Conservation (phyloP, 495 filamentous ascomycete genomes). For the Daldinia bambusicola region DNA sequence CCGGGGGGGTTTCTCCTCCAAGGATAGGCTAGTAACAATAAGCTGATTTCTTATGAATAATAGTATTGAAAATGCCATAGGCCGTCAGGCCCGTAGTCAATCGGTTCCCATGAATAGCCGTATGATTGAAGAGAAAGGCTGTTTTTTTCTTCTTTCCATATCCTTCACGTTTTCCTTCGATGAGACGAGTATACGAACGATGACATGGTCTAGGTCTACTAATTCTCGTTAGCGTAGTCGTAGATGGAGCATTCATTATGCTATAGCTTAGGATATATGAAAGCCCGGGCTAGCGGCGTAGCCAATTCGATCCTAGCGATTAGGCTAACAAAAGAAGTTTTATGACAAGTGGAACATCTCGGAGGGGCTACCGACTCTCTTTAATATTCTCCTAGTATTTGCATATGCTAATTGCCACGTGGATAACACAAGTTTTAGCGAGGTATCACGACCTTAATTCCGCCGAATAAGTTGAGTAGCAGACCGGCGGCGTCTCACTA, state of each 20-base stretch:
- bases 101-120: neutral
- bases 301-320: slow-evolving; percentile 7
- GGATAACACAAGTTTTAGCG: slow-evolving; percentile 8
- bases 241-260: slow-evolving; percentile 24
- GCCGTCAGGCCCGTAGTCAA: neutral
- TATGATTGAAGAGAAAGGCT: neutral
- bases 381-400: neutral
- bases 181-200: slow-evolving; percentile 6
- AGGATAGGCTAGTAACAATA: slow-evolving; percentile 3
- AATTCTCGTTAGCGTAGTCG: slow-evolving; percentile 15
- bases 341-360: slow-evolving; percentile 8
- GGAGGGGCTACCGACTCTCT: neutral
- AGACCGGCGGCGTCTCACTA: neutral
- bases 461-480: neutral
- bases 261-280: slow-evolving; percentile 12
- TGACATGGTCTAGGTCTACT: slow-evolving; percentile 21
- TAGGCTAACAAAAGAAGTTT: slow-evolving; percentile 3
- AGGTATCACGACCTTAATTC: neutral
- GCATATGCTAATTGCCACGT: neutral
- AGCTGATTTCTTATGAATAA: neutral
- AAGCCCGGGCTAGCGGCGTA: slow-evolving; percentile 5
- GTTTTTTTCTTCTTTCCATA: neutral
- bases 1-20: neutral
- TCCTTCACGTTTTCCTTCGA: slow-evolving; percentile 11
- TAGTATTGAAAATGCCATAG: neutral